Evolutionary conservation across 2,329 filamentous ascomycete genomes (phyloP), one percentile per base, ranked within the genome.

Genomic region (Aspergillus sp.): DNA sequence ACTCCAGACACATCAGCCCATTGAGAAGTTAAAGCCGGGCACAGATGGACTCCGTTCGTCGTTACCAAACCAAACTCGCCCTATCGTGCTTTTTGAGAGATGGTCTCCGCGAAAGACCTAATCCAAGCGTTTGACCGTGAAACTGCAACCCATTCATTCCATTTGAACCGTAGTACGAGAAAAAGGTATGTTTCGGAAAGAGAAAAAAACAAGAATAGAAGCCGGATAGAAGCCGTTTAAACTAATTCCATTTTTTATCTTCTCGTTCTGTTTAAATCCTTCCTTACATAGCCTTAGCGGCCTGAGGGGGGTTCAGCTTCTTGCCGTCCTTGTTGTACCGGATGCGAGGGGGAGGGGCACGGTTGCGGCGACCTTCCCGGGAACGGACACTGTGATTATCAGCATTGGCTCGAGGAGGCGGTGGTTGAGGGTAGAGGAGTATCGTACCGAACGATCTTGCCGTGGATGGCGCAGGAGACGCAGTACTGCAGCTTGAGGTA

Each of bases 401-500:
- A 51, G 54, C 63, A 42, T 65, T 58, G 35, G 47, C 43, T 19
- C 41, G 19, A 44, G 19, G 22, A 32, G 19, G 13, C 36, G 19
- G 30, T 35, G 19, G 24, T 14, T 24, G 53, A 47, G 46, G 13
- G 22, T 26, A 19, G 20, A 20, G 10, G 47, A n/a, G n/a, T 8
- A 9, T 14, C 92, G 80, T 94, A 97, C 93, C 94, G 93, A 81
- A 99, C 95, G 79, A 99, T 99, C 89, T 99, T 99, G 86, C 94
- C 94, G 86, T 99, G 94, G 68, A 99, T 99, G 75, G 94, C 94
- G 82, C 94, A 99, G 80, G 93, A 97, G 76, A 99, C 94, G 80
- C 94, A 99, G 90, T 99, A 99, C 85, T 99, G 94, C 79, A 99
- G 88, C 89, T 99, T 99, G 82, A 99, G 85, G 90, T 99, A 99